These are phyloP conservation scores for Candida railenensis DNA, from an alignment of 805 yeast species.

Conservation along the genomic window DNA sequence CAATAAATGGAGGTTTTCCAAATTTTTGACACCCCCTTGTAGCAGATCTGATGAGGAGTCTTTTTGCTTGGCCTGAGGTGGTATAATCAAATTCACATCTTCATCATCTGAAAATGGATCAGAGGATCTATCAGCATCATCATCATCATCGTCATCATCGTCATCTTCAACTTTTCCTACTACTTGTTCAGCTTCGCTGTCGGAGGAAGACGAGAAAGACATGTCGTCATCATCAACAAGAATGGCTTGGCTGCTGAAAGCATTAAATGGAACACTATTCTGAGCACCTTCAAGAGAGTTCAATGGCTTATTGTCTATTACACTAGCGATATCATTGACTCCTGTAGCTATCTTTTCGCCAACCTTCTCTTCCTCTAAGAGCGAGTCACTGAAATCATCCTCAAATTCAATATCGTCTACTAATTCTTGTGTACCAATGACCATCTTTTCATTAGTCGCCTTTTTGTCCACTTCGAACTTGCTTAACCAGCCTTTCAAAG, in stretches of 20 bases:
- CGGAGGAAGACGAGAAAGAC: background rate
- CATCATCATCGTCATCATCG: too few species aligned
- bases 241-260: background rate
- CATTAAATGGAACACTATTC: too few species aligned
- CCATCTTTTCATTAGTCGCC: background rate
- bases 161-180: too few species aligned
- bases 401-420: conserved; percentile 12
- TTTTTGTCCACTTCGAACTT: conserved; percentile 20
- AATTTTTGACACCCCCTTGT: conserved; percentile 11
- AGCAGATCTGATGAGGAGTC: conserved; percentile 4
- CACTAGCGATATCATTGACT: too few species aligned
- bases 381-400: conserved; percentile 14
- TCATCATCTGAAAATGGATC: conserved; percentile 35
- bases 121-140: conserved; percentile 9
- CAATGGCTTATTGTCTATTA: too few species aligned
- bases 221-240: background rate
- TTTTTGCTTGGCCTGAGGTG: background rate
- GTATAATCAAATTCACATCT: background rate
- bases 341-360: background rate
- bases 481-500: conserved; percentile 27
- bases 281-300: too few species aligned
- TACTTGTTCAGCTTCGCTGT: background rate
- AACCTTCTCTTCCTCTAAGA: background rate
- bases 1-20: conserved; percentile 9
- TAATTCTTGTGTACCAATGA: background rate